Conservation (phyloP, 2,329 filamentous ascomycete genomes). For the Colletotrichum godetiae region DNA sequence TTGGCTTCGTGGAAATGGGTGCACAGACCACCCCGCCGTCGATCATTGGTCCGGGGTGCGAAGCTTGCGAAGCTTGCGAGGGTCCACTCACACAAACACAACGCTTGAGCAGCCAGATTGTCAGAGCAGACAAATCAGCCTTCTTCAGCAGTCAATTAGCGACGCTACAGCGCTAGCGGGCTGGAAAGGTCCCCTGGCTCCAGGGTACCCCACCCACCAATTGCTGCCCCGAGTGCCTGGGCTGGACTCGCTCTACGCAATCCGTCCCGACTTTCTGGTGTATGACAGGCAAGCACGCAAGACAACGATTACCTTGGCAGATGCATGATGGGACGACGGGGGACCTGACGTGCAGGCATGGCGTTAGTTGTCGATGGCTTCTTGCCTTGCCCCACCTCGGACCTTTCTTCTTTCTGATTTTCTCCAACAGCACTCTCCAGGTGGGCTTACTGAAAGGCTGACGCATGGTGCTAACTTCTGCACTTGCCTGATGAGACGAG, state of each 20-base stretch:
- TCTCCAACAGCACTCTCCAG: background rate
- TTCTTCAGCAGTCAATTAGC: constrained; percentile 3
- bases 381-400: background rate
- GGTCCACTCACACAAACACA: constrained; percentile 10
- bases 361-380: constrained; percentile 7
- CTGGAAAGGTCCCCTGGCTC: background rate
- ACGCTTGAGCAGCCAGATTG: constrained; percentile 1
- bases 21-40: constrained; percentile 19
- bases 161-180: background rate
- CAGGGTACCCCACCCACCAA: background rate
- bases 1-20: background rate
- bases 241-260: background rate
- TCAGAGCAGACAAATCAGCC: background rate
- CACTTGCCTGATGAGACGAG: constrained; percentile 2
- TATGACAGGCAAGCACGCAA: background rate
- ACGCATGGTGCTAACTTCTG: constrained; percentile 1
- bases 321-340: constrained; percentile 16
- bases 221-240: background rate
- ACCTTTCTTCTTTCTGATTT: background rate
- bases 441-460: background rate
- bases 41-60: constrained; percentile 26
- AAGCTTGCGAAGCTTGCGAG: too few species aligned
- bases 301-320: constrained; percentile 9
- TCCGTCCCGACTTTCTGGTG: background rate
- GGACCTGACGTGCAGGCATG: constrained; percentile 14